Percentiles rank a stretch among this genome's conserved stretches.
Evolutionary conservation across 1,284 basidiomycete genomes (phyloP).

Genomic region (Trichosporon faecale): DNA sequence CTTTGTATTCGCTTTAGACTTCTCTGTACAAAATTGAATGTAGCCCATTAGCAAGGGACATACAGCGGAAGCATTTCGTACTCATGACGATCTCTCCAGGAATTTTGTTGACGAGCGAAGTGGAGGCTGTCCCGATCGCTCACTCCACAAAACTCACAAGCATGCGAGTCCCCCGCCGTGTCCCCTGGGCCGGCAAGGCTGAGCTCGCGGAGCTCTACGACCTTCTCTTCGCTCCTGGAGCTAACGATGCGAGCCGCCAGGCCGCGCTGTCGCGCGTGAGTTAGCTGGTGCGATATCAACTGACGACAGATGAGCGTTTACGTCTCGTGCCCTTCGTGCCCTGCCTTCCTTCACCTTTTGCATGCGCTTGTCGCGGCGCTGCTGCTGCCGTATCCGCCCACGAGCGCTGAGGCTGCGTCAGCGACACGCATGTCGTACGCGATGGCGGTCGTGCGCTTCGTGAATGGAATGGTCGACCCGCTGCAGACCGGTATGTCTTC

Average conservation of each 20-base stretch:
- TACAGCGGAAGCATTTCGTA: background rate
- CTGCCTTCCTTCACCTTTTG: constrained; percentile 59
- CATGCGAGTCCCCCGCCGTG: constrained; percentile 77
- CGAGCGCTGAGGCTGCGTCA: constrained; percentile 60
- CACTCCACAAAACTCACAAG: constrained; percentile 11
- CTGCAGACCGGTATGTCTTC: constrained; percentile 69
- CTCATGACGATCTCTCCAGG: background rate
- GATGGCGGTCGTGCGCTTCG: constrained; percentile 70
- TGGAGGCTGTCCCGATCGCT: background rate
- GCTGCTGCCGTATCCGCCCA: constrained; percentile 57
- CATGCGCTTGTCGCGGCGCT: constrained; percentile 66
- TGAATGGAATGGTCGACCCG: constrained; percentile 93
- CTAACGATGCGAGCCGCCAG: constrained; percentile 59
- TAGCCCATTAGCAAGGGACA: background rate
- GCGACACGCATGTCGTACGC: constrained; percentile 61
- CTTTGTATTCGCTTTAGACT: background rate
- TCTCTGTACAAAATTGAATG: background rate
- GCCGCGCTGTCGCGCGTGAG: constrained; percentile 70
- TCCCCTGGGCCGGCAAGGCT: constrained; percentile 70
- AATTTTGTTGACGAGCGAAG: constrained; percentile 10
- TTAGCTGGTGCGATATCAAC: constrained; percentile 20
- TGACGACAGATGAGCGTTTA: constrained; percentile 62
- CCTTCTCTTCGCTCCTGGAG: constrained; percentile 71
- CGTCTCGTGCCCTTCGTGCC: constrained; percentile 67
- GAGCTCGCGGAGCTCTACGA: constrained; percentile 79